Percentiles rank a stretch among this genome's conserved stretches.
phyloP scores from a whole-genome alignment of 2,329 filamentous ascomycete genomes.

The Paecilomyces variotii region DNA sequence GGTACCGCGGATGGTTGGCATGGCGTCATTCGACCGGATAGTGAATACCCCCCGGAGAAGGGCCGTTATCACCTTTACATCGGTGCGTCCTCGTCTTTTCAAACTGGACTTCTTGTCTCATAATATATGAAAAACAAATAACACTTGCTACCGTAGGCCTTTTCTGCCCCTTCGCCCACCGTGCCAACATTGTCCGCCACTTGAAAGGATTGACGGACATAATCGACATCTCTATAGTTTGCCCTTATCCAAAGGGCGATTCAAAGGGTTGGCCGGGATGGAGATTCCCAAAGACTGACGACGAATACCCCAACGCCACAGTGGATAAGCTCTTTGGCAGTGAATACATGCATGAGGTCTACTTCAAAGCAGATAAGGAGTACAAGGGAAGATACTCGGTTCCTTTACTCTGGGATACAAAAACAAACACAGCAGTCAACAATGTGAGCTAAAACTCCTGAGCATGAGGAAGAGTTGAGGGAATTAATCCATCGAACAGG shows the following conservation, averaged over 20 bases:
- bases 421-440: conserved; percentile 48
- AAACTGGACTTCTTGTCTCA: not conserved
- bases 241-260: conserved; percentile 59
- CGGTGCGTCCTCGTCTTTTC: conserved; percentile 20
- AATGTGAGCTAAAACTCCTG: conserved; percentile 29
- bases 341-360: conserved; percentile 53
- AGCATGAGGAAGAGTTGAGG: not conserved
- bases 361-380: conserved; percentile 52
- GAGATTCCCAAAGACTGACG: conserved; percentile 47
- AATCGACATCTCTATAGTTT: conserved; percentile 52
- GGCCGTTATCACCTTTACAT: conserved; percentile 51
- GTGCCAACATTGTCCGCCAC: conserved; percentile 49
- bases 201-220: conserved; percentile 50
- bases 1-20: conserved; percentile 37
- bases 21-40: conserved; percentile 39
- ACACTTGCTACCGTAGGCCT: conserved; percentile 33
- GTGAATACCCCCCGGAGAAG: conserved; percentile 43
- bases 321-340: conserved; percentile 53
- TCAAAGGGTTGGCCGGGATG: conserved; percentile 56
- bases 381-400: conserved; percentile 57
- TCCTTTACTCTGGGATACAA: conserved; percentile 55
- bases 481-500: conserved; percentile 21
- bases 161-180: conserved; percentile 60
- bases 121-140: not conserved
- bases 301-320: conserved; percentile 52